Conservation (phyloP, 2,329 filamentous ascomycete species). For the Hypoxylon sp. region DNA sequence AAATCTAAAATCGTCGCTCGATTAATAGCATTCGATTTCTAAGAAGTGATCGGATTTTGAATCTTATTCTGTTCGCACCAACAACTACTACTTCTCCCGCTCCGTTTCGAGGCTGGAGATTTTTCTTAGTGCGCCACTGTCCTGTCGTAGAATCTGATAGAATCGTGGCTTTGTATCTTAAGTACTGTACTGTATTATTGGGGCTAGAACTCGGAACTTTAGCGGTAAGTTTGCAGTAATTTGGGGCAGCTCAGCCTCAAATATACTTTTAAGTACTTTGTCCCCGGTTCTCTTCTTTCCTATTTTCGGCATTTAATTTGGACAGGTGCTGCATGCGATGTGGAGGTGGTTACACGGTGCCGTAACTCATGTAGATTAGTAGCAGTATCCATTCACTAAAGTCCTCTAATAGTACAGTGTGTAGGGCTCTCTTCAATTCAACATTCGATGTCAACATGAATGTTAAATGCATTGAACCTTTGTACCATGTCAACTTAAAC, state of each 20-base stretch:
- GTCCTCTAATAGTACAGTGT: too few species aligned
- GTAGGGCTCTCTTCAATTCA: too few species aligned
- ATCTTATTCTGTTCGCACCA: conserved; percentile 17
- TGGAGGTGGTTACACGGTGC: conserved; percentile 22
- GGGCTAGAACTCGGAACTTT: conserved; percentile 26
- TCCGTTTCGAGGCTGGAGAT: conserved; percentile 42
- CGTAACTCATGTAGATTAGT: conserved; percentile 9
- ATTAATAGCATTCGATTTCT: conserved; percentile 21
- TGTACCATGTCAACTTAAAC: too few species aligned
- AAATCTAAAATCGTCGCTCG: not conserved
- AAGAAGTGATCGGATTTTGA: conserved; percentile 8
- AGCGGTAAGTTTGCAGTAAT: not conserved
- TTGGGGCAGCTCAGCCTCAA: conserved; percentile 36
- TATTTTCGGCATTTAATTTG: conserved; percentile 34
- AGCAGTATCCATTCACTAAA: too few species aligned
- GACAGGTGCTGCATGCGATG: conserved; percentile 30
- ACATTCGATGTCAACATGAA: too few species aligned
- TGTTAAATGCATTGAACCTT: too few species aligned
- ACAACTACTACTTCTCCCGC: conserved; percentile 6
- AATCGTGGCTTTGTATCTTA: conserved; percentile 45
- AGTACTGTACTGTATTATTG: conserved; percentile 37
- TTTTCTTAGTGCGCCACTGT: conserved; percentile 43
- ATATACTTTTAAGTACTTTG: conserved; percentile 37
- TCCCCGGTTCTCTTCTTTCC: conserved; percentile 16
- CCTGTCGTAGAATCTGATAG: conserved; percentile 47